Conservation (phyloP, 73 alveolate species). For the Urostyla sp. region DNA sequence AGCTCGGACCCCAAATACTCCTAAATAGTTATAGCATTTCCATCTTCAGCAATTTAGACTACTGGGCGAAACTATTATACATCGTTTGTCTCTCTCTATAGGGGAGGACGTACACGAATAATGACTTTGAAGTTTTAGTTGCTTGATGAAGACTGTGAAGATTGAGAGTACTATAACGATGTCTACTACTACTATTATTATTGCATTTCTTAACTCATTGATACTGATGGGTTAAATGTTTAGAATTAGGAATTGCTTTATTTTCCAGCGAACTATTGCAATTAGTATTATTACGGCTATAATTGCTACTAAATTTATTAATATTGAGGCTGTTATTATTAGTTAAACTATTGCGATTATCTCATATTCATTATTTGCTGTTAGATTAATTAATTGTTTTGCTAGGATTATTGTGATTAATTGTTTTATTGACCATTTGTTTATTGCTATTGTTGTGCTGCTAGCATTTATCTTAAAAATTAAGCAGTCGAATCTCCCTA, state of each 20-base stretch:
- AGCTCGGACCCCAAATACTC: slow-evolving; percentile 92
- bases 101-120: slow-evolving; percentile 99
- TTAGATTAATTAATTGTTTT: no score
- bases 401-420: background rate
- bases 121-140: slow-evolving; percentile 96
- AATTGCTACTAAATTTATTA: background rate
- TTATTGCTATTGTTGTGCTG: slow-evolving; percentile 6
- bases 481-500: slow-evolving; percentile 49
- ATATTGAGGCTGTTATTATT: slow-evolving; percentile 16
- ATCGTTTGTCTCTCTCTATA: slow-evolving; percentile 86
- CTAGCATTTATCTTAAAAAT: slow-evolving; percentile 37
- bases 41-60: slow-evolving; percentile 51
- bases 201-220: background rate
- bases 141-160: background rate
- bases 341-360: no score
- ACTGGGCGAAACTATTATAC: slow-evolving; percentile 45
- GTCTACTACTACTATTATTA: background rate
- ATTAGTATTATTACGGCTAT: background rate
- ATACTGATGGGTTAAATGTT: background rate
- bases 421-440: background rate
- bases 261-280: background rate
- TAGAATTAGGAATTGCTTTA: background rate
- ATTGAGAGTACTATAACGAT: background rate
- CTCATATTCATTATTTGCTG: no score
- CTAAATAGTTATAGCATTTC: slow-evolving; percentile 65